Base-by-base conservation (phyloP, 176 grass and related monocot genomes). In the Oryza meyeriana region DNA sequence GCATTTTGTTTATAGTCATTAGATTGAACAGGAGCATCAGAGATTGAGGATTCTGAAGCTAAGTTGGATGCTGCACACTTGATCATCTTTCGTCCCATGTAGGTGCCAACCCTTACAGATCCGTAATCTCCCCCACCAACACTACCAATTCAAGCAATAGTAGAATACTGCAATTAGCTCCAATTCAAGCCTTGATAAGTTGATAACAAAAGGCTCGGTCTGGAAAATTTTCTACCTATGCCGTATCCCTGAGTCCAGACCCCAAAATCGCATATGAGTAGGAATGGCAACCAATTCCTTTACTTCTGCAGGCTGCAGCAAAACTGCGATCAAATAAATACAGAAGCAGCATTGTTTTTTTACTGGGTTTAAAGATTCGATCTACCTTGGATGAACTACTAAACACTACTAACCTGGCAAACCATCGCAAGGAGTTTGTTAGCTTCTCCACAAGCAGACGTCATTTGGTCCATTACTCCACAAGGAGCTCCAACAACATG, bases 401-500 rank as follows among this genome's bases (percentile, higher is more conserved):
- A 39, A 80, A 67, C 22, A 63, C 24, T 30, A 78, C 78, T 83
- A 81, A 98, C 95, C 92, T 98, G 95, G 80, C 95, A 98, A 86
- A 94, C 86, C 95, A 98, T 94, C 1, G 92, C 95, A 83, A 98
- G 95, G 66, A 98, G 70, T 89, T 98, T 98, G 86, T 94, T 94
- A 83, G 95, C 88, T 91, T 98, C 95, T 77, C 92, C 95, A 73
- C 95, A 94, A 44, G 95, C 95, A 8, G 95, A 98, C 85, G 95
- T 79, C 90, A 98, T 98, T 85, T 98, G 95, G 75, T 98, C 95
- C 95, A 98, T 98, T 64, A 98, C 88, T 47, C 95, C 95, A 72
- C 95, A 98, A 64, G 95, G 95, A 85, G 92, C 95, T 81, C 95
- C 95, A 79, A 98, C 95, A 62, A 98, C 86, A 82, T 91, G 92